Percentiles rank a stretch among this genome's conserved stretches.
Evolutionary conservation across 2,329 filamentous ascomycete genomes (phyloP).

Genomic region (Paecilomyces variotii): DNA sequence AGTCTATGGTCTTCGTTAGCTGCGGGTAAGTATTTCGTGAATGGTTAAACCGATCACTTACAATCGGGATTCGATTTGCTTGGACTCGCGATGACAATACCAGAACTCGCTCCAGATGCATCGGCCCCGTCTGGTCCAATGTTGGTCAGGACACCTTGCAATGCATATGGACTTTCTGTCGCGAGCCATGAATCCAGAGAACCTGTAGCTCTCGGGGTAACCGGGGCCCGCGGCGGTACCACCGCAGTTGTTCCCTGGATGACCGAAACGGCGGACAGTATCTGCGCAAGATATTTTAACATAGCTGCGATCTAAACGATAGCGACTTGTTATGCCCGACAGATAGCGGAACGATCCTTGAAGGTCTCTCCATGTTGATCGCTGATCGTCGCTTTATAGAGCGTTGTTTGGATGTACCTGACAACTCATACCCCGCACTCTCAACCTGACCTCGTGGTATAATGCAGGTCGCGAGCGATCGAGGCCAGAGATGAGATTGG

Average conservation of each 20-base stretch:
- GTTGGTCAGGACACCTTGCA: slow-evolving; percentile 50
- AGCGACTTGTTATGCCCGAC: background rate
- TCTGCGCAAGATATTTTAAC: background rate
- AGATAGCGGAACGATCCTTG: background rate
- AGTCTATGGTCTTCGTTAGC: slow-evolving; percentile 44
- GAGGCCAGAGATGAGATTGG: background rate
- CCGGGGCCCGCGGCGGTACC: background rate
- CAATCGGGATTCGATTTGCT: slow-evolving; percentile 48
- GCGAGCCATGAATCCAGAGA: slow-evolving; percentile 33
- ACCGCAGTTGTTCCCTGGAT: background rate
- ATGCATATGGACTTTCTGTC: slow-evolving; percentile 40
- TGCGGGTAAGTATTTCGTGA: background rate
- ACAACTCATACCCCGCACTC: background rate
- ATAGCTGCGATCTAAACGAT: background rate
- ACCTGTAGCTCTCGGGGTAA: slow-evolving; percentile 6
- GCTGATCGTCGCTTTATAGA: background rate
- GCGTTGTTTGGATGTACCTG: background rate
- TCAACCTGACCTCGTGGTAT: background rate
- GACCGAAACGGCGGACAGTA: background rate
- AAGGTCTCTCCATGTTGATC: background rate
- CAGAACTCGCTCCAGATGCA: slow-evolving; percentile 41
- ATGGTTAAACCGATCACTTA: slow-evolving; percentile 21
- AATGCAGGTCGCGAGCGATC: background rate
- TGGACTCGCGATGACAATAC: slow-evolving; percentile 51
- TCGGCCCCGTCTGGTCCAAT: slow-evolving; percentile 46